These are phyloP conservation scores for Podila horticola DNA, from an alignment of 192 early-diverging fungal genomes.

Conservation along the genomic window DNA sequence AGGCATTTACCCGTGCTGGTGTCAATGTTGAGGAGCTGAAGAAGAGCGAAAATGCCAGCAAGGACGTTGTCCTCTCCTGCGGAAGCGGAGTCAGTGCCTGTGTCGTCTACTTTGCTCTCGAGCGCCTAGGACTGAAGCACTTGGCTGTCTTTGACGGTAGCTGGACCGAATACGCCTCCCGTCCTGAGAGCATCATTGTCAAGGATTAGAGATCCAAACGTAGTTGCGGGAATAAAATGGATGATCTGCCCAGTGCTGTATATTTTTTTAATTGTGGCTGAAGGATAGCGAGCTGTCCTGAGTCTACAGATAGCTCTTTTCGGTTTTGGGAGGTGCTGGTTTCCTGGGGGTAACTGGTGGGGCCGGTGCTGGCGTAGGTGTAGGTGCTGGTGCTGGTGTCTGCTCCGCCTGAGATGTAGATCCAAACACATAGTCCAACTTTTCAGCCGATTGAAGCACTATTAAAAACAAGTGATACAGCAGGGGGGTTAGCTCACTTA, in stretches of 20 bases:
- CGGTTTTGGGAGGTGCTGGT: conserved; percentile 40
- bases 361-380: not conserved
- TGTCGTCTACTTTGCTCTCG: conserved; percentile 82
- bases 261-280: not conserved
- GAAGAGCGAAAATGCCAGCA: conserved; percentile 10
- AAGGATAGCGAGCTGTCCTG: too few relatives aligned
- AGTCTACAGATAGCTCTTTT: conserved; percentile 44
- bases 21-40: conserved; percentile 65
- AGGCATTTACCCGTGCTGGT: conserved; percentile 66
- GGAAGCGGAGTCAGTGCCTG: conserved; percentile 92
- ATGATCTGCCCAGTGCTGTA: not conserved
- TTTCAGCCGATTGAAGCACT: conserved; percentile 40
- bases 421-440: conserved; percentile 41
- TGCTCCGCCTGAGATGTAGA: not conserved
- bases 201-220: conserved; percentile 46
- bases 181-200: conserved; percentile 72
- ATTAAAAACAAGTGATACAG: not conserved
- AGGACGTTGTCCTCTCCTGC: conserved; percentile 83
- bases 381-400: not conserved
- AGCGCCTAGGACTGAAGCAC: conserved; percentile 70
- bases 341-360: conserved; percentile 34
- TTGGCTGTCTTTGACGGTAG: conserved; percentile 89
- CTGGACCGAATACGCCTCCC: conserved; percentile 91
- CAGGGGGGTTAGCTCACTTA: not conserved
- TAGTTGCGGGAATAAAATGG: not conserved